Evolutionary conservation across 2,329 filamentous ascomycete species (phyloP).

Genomic region (Lasiodiplodia theobromae): DNA sequence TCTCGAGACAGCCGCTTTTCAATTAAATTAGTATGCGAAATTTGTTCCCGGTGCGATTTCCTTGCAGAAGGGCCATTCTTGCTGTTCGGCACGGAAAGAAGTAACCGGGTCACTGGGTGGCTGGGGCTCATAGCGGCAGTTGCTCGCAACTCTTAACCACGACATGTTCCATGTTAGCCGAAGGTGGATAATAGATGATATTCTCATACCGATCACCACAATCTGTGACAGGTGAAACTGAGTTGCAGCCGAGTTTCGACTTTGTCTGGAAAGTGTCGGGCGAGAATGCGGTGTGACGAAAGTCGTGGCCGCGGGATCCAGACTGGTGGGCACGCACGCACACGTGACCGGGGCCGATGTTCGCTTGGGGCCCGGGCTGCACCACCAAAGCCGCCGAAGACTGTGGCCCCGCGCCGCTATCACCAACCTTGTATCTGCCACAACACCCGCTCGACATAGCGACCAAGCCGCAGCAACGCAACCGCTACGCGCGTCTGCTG

Average conservation of each 20-base stretch:
- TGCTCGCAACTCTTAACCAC: not conserved
- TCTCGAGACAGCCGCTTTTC: no score
- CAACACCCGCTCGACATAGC: slow-evolving; percentile 13
- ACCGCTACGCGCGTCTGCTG: not conserved
- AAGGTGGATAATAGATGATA: not conserved
- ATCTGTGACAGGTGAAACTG: not conserved
- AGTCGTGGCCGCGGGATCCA: slow-evolving; percentile 12
- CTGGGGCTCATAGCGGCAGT: not conserved
- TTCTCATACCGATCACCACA: not conserved
- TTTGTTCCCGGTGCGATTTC: not conserved
- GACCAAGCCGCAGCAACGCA: not conserved
- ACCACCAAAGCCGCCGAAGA: slow-evolving; percentile 24
- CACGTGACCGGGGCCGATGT: slow-evolving; percentile 14
- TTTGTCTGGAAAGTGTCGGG: not conserved
- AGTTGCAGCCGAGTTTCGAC: not conserved
- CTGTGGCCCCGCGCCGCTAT: slow-evolving; percentile 27
- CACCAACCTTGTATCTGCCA: slow-evolving; percentile 27
- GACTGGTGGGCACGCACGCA: not conserved
- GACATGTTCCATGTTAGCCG: not conserved
- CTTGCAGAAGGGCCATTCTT: not conserved
- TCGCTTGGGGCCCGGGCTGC: slow-evolving; percentile 26
- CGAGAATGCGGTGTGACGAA: not conserved
- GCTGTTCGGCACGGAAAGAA: not conserved
- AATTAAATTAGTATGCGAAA: not conserved
- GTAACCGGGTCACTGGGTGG: not conserved